phyloP scores from a whole-genome alignment of 805 yeast genomes.

The Cyberlindnera mycetangii region DNA sequence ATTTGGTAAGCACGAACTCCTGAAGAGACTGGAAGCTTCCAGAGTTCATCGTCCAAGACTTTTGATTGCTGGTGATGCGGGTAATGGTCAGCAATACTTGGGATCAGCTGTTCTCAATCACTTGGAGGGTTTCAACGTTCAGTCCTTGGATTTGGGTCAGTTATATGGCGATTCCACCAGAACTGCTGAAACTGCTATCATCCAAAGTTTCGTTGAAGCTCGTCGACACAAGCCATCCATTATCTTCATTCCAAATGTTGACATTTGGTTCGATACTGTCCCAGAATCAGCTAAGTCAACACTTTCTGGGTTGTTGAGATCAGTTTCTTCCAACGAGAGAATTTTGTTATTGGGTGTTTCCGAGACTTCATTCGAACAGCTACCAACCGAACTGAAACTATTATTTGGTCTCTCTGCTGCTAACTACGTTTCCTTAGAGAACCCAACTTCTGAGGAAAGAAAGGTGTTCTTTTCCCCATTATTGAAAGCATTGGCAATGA shows the following conservation, averaged over 20 bases:
- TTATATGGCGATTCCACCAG: constrained; percentile 75
- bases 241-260: constrained; percentile 76
- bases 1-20: constrained; percentile 63
- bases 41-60: constrained; percentile 82
- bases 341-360: constrained; percentile 73
- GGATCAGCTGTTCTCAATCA: constrained; percentile 78
- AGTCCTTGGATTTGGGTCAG: constrained; percentile 76
- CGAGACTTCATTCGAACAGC: constrained; percentile 41
- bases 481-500: constrained; percentile 53
- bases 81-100: constrained; percentile 85
- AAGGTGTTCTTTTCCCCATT: constrained; percentile 53
- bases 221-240: constrained; percentile 87
- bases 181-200: constrained; percentile 78
- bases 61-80: constrained; percentile 66
- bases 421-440: constrained; percentile 42
- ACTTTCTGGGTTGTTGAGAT: constrained; percentile 63
- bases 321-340: constrained; percentile 67
- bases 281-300: constrained; percentile 71
- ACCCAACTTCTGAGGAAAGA: constrained; percentile 49
- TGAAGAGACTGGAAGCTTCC: constrained; percentile 46
- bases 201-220: constrained; percentile 84
- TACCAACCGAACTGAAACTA: constrained; percentile 45
- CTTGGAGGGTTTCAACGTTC: constrained; percentile 87
- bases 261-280: constrained; percentile 68
- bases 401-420: constrained; percentile 57